Evolutionary conservation across 1,284 basidiomycete species (phyloP).

Genomic region (Ustilago crameri): DNA sequence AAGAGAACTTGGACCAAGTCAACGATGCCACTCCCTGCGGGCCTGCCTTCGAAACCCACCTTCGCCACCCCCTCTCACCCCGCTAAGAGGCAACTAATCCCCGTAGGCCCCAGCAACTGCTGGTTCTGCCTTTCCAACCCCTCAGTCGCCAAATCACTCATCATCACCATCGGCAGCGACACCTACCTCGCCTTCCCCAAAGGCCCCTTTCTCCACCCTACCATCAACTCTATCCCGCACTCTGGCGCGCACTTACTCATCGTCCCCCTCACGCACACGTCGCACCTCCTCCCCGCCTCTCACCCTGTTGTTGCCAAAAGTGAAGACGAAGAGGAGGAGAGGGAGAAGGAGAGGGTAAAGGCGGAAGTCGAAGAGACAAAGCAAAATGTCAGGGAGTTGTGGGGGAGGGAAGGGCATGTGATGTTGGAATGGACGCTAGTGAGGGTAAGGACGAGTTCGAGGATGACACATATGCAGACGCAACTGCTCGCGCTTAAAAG

Average conservation of each 20-base stretch:
- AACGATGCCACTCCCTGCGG: conserved; percentile 29
- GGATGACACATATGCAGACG: conserved; percentile 60
- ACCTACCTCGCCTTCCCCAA: conserved; percentile 64
- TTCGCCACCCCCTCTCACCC: no score
- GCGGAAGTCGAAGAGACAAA: conserved; percentile 43
- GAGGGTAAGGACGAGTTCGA: conserved; percentile 27
- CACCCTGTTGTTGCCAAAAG: conserved; percentile 6
- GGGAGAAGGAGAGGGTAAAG: conserved; percentile 9
- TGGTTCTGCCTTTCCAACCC: conserved; percentile 68
- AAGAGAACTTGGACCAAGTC: not conserved
- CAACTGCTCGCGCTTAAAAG: conserved; percentile 52
- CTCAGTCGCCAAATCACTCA: conserved; percentile 55
- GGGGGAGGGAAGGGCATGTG: conserved; percentile 21
- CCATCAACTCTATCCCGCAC: conserved; percentile 33
- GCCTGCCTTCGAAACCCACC: conserved; percentile 31
- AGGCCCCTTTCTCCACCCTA: conserved; percentile 49
- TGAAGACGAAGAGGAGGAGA: conserved; percentile 3
- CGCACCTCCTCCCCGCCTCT: conserved; percentile 15
- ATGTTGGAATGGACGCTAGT: conserved; percentile 50
- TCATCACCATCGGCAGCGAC: conserved; percentile 55
- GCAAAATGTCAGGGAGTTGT: conserved; percentile 21
- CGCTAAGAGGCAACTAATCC: conserved; percentile 33
- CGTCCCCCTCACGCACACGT: conserved; percentile 54
- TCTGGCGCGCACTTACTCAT: conserved; percentile 61
- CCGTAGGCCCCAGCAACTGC: conserved; percentile 62